A percentile compares a stretch with the other conserved stretches of the same genome.
phyloP scores from a whole-genome alignment of 805 yeast species.

The Ogataea corticis region DNA sequence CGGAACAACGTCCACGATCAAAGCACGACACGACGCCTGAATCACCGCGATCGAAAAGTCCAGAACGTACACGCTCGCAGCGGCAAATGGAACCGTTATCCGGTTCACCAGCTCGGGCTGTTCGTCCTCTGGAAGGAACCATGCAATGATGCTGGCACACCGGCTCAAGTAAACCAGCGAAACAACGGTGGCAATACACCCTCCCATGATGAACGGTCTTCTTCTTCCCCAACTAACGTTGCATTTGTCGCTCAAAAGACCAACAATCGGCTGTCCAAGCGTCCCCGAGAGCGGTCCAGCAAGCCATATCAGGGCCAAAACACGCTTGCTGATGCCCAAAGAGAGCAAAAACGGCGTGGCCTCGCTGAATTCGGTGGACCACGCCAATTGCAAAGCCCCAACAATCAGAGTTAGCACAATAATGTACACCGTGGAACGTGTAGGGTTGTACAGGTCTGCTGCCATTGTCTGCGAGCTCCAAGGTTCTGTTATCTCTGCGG shows the following conservation, averaged over 20 bases:
- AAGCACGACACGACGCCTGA: constrained; percentile 61
- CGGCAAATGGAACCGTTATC: constrained; percentile 50
- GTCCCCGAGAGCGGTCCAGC: constrained; percentile 69
- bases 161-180: constrained; percentile 48
- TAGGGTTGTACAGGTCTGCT: constrained; percentile 38
- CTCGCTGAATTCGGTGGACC: constrained; percentile 66
- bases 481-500: constrained; percentile 1
- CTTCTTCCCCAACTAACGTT: constrained; percentile 49
- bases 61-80: constrained; percentile 49
- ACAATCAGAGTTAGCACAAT: constrained; percentile 47
- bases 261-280: constrained; percentile 64
- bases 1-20: constrained; percentile 61
- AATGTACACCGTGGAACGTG: constrained; percentile 44
- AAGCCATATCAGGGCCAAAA: constrained; percentile 60
- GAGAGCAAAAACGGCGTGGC: constrained; percentile 63
- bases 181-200: constrained; percentile 46
- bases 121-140: constrained; percentile 29
- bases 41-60: constrained; percentile 61
- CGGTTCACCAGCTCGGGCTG: constrained; percentile 27
- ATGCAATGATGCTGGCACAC: constrained; percentile 42
- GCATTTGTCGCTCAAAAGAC: constrained; percentile 55
- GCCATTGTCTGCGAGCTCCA: constrained; percentile 21
- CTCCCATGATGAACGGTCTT: constrained; percentile 57
- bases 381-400: constrained; percentile 62
- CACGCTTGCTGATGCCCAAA: constrained; percentile 58